Evolutionary conservation across 2,329 filamentous ascomycete species (phyloP).

Genomic region (Penicillium expansum): DNA sequence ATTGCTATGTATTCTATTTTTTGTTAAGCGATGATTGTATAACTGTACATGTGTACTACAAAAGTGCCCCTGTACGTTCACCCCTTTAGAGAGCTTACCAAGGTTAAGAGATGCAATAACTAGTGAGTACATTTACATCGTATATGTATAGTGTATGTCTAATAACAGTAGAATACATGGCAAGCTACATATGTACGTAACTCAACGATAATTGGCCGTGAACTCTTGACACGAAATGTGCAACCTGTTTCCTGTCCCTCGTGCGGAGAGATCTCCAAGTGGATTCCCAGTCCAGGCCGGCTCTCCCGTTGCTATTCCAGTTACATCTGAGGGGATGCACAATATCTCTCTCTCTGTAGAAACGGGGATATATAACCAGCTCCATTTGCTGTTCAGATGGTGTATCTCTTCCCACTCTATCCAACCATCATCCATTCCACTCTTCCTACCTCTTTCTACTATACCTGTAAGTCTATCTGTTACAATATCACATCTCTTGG

Average conservation of each 20-base stretch:
- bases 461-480: not conserved
- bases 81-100: not conserved
- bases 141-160: too few species aligned
- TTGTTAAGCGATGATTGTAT: not conserved
- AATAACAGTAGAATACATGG: not conserved
- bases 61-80: not conserved
- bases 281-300: not conserved
- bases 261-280: slow-evolving; percentile 11
- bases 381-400: not conserved
- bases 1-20: not conserved
- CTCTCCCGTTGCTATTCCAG: not conserved
- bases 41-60: not conserved
- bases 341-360: not conserved
- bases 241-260: not conserved
- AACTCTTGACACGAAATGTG: not conserved
- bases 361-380: slow-evolving; percentile 7
- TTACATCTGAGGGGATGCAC: not conserved
- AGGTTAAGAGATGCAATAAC: too few species aligned
- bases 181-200: not conserved
- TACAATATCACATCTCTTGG: not conserved
- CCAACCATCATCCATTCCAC: not conserved
- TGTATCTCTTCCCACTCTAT: not conserved
- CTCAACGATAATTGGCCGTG: too few species aligned
- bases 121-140: too few species aligned
- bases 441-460: not conserved